Base-by-base conservation (phyloP, 371 early-diverging fungal genomes). In the Mortierella sp. region DNA sequence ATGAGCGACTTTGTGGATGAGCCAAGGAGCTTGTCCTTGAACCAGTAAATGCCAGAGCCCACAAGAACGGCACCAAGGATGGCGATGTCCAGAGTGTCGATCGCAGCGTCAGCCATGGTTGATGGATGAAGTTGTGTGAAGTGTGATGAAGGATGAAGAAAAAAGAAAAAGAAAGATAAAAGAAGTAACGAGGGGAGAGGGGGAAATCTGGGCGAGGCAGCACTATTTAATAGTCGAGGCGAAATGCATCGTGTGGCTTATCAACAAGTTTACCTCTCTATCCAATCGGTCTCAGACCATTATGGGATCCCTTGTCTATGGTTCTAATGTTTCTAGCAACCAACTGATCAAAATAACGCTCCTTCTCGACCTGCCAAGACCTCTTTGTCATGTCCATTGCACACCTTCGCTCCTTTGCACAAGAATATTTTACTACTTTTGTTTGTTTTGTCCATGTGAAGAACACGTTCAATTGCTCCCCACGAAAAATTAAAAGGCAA, bases 1-100 rank as follows among this genome's bases (percentile, higher is more conserved):
- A 58, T 5, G 58, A 19, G 19, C 6, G 58, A 34, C 58, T 58
- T 58, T 29, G 44, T 37, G 9, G 34, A 45, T 1, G 73, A 71
- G n/a, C 74, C 74, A 39, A 83, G 29, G 67, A 83, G 70, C 70
- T 69, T 83, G 73, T 78, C 83, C 79, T 83, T 83, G 83, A 83
- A 83, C 83, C 83, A 83, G 76, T 83, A 83, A 69, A 83, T 74
- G 70, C 79, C 83, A 24, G 83, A 83, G 44, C 83, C 83, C 58
- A 83, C 73, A 40, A 83, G 73, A 67, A 83, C 83, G 22, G 79
- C 79, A 67, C 83, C 83, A 16, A 83, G 76, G 73, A 83, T 83
- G 68, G 83, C 83, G 37, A 83, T 65, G 76, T 83, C 83, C 64
- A 83, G 83, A 47, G 83, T 75, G 78, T 83, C 83, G 22, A 83